These are phyloP conservation scores for Cryptococcus sp. DNA, from an alignment of 1,284 basidiomycete genomes.

Conservation along the genomic window DNA sequence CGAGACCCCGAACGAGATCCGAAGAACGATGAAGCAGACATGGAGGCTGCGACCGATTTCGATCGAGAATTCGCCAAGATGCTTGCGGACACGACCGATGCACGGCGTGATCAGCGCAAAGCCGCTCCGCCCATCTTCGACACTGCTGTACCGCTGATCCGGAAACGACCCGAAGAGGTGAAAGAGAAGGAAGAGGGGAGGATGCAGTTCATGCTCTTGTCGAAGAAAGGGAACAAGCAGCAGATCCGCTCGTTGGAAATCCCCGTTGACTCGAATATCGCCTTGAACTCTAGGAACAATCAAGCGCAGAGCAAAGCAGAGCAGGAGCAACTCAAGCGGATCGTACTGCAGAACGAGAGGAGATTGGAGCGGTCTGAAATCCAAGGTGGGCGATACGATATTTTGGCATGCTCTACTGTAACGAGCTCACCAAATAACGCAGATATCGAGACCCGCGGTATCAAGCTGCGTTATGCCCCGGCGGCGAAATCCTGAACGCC, in stretches of 20 bases:
- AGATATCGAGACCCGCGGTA: constrained; percentile 21
- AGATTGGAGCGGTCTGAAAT: constrained; percentile 50
- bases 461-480: constrained; percentile 14
- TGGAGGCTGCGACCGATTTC: constrained; percentile 90
- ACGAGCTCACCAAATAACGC: neutral
- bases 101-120: constrained; percentile 80
- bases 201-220: constrained; percentile 93
- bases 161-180: constrained; percentile 58
- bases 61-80: constrained; percentile 94
- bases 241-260: constrained; percentile 85
- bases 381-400: constrained; percentile 30
- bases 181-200: constrained; percentile 51
- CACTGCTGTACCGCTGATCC: constrained; percentile 68
- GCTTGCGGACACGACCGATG: constrained; percentile 79
- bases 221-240: constrained; percentile 91
- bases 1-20: constrained; percentile 57
- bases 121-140: constrained; percentile 81
- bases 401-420: neutral
- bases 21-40: constrained; percentile 55
- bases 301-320: constrained; percentile 91
- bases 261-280: constrained; percentile 80
- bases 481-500: no score
- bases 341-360: constrained; percentile 62
- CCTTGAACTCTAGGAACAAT: constrained; percentile 82
- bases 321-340: constrained; percentile 88